Percentiles rank a stretch among this genome's conserved stretches.
Conservation (phyloP, 257 asterid genomes). For the Nicotiana benthamiana region DNA sequence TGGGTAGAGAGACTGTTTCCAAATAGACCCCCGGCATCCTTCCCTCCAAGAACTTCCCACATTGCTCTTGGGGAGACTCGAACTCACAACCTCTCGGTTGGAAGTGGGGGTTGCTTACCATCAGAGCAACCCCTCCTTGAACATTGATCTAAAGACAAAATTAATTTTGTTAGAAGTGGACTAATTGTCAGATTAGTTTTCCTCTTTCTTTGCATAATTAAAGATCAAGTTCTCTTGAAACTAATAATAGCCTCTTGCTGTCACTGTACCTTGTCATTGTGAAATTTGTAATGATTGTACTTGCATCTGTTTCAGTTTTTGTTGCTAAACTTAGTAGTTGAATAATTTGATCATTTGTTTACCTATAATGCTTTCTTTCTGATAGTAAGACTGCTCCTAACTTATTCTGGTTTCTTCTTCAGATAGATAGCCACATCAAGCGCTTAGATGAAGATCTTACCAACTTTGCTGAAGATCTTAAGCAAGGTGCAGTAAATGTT, state of each 20-base stretch:
- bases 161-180: neutral
- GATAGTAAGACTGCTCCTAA: slow-evolving; percentile 3
- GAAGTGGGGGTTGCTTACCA: too few relatives aligned
- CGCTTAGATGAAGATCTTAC: slow-evolving; percentile 93
- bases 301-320: neutral
- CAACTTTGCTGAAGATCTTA: slow-evolving; percentile 90
- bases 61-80: too few relatives aligned
- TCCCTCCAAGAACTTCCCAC: too few relatives aligned
- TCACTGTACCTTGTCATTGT: neutral
- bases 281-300: neutral
- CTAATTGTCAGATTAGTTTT: neutral
- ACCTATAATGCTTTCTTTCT: neutral
- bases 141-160: neutral
- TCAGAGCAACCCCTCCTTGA: too few relatives aligned
- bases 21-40: too few relatives aligned
- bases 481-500: slow-evolving; percentile 58
- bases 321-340: neutral
- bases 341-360: neutral
- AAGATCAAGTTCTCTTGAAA: neutral
- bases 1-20: too few relatives aligned
- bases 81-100: too few relatives aligned
- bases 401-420: slow-evolving; percentile 23
- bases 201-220: neutral
- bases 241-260: neutral
- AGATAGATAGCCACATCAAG: slow-evolving; percentile 93